Conservation (phyloP, 495 filamentous ascomycete species). For the Sordaria brevicollis region DNA sequence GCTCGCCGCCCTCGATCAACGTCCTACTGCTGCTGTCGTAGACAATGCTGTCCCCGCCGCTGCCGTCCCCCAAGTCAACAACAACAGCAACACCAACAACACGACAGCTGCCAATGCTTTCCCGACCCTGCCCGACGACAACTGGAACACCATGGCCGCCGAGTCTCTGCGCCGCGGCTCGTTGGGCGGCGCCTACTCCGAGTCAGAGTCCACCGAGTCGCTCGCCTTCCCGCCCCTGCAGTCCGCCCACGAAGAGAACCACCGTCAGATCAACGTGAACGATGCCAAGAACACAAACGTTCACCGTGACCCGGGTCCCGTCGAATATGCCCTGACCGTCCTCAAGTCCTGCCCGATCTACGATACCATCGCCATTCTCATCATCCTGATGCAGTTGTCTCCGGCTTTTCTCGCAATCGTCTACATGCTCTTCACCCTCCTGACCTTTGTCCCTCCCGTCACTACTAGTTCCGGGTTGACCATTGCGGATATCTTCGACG, state of each 20-base stretch:
- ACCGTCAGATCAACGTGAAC: conserved; percentile 54
- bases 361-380: conserved; percentile 96
- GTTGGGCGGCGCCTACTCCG: conserved; percentile 32
- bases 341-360: conserved; percentile 81
- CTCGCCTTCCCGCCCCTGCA: conserved; percentile 21
- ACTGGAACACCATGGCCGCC: conserved; percentile 27
- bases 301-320: conserved; percentile 50
- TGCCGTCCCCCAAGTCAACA: conserved; percentile 16
- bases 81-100: neutral
- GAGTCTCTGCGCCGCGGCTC: conserved; percentile 34
- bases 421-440: conserved; percentile 83
- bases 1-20: conserved; percentile 20
- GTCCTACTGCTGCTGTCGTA: conserved; percentile 12
- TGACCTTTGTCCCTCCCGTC: conserved; percentile 84
- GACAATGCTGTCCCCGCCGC: conserved; percentile 26
- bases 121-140: conserved; percentile 27
- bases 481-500: conserved; percentile 42
- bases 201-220: conserved; percentile 41
- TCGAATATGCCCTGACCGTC: conserved; percentile 73
- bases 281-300: conserved; percentile 56
- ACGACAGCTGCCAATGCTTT: conserved; percentile 20
- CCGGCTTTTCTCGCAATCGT: conserved; percentile 81
- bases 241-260: conserved; percentile 33
- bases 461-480: conserved; percentile 42
- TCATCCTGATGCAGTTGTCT: conserved; percentile 93